Base-by-base conservation (phyloP, 2,329 filamentous ascomycete species). In the Zasmidium cellare region DNA sequence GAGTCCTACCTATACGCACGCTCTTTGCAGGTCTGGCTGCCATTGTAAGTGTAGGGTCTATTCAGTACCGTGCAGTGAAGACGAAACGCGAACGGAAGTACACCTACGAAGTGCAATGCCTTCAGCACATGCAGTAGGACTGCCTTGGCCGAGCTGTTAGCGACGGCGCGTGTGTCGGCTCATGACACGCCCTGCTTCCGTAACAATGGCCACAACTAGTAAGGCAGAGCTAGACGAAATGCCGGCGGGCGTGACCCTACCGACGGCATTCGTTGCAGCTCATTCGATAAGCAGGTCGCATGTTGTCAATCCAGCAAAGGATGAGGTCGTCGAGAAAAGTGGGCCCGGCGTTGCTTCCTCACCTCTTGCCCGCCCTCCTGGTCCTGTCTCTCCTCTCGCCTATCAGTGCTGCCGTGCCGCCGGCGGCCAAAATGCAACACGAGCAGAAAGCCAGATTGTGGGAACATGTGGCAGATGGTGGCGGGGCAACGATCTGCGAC, bases 1-100 rank as follows among this genome's bases (percentile, higher is more conserved):
- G 25, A 28, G 25, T 5, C 25, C 11, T 28, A 28, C 25, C 25
- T 28, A 79, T 76, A 35, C 76, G 71, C 49, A 78, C 58, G 20
- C 68, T 67, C 55, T 62, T 61, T 46, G 46, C 19, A 23, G 46
- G 20, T 41, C 28, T 57, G 49, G 19, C 51, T 19, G 46, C 48
- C 54, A 57, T 57, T 14, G 11, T 44, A 28, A 28, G 25, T 28
- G 25, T 28, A 28, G 25, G 5, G 25, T 11, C 25, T 6, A 28
- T 28, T 28, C 25, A 28, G 25, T 28, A 28, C 25, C 5, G 25
- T 5, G 25, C n/a, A 52, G 6, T 3, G 35, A 25, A 24, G 16
- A 24, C 44, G 20, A 3, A 52, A 18, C 35, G 18, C 2, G n/a
- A 19, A 25, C 16, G 12, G 14, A 41, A 25, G 9, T 18, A 20